A percentile compares a stretch with the other conserved stretches of the same genome.
Conservation (phyloP, 805 yeast genomes). For the Diddensiella santjacobensis region DNA sequence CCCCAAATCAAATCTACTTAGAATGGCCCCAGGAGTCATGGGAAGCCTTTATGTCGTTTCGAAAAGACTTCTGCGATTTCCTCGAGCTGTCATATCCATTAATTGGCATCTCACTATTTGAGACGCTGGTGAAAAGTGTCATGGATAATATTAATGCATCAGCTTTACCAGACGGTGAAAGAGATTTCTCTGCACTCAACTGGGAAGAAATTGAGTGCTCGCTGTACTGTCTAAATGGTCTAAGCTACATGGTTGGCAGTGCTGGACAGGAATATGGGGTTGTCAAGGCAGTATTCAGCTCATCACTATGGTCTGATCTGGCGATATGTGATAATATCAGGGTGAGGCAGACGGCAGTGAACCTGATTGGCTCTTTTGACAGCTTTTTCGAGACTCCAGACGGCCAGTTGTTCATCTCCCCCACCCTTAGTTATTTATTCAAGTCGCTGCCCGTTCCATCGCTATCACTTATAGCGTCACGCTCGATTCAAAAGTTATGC, state of each 20-base stretch:
- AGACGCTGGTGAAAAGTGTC: conserved; percentile 35
- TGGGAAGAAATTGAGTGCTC: conserved; percentile 56
- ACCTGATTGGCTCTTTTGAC: conserved; percentile 55
- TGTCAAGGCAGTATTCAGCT: conserved; percentile 27
- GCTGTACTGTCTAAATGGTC: conserved; percentile 51
- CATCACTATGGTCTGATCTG: conserved; percentile 30
- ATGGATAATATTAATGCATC: conserved; percentile 8
- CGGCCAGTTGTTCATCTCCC: conserved; percentile 46
- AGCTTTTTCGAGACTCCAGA: conserved; percentile 50
- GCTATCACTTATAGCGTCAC: conserved; percentile 43
- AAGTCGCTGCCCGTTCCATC: conserved; percentile 31
- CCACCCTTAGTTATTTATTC: conserved; percentile 56
- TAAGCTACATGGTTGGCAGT: conserved; percentile 49
- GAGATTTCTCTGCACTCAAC: conserved; percentile 16
- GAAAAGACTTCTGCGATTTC: conserved; percentile 74
- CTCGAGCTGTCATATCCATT: conserved; percentile 68
- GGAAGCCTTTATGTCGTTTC: conserved; percentile 61
- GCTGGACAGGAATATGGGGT: conserved; percentile 32
- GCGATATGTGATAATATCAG: conserved; percentile 24
- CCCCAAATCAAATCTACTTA: conserved; percentile 5
- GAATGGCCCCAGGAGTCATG: conserved; percentile 35
- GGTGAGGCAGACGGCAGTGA: conserved; percentile 49
- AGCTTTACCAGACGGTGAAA: neutral
- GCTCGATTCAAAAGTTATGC: conserved; percentile 51
- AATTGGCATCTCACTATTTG: conserved; percentile 51